phyloP scores from a whole-genome alignment of 108 stramenopile genomes.

The Hondaea fermentalgiana region DNA sequence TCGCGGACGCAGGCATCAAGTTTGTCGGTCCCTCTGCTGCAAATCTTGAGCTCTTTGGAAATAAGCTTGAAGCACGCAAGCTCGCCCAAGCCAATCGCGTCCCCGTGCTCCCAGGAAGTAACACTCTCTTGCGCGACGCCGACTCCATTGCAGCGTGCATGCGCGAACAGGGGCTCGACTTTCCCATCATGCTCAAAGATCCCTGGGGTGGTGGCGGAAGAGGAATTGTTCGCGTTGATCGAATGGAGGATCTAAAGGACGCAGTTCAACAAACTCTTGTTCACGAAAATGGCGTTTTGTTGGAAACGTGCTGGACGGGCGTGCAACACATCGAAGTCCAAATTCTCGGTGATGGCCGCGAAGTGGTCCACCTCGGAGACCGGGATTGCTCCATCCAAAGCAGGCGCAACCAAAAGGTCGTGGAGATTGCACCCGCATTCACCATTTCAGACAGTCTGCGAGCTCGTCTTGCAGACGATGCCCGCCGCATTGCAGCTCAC shows the following conservation, averaged over 20 bases:
- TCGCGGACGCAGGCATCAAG: slow-evolving; percentile 60
- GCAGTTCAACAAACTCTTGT: slow-evolving; percentile 48
- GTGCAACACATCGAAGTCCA: slow-evolving; percentile 94
- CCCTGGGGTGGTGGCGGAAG: slow-evolving; percentile 91
- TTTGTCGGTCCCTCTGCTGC: slow-evolving; percentile 78
- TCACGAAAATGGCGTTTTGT: slow-evolving; percentile 46
- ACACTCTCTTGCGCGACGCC: slow-evolving; percentile 64
- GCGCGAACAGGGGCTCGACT: slow-evolving; percentile 53
- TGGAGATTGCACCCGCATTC: slow-evolving; percentile 83
- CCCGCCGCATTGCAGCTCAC: slow-evolving; percentile 50
- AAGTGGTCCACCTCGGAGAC: slow-evolving; percentile 86
- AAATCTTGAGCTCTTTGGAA: slow-evolving; percentile 66
- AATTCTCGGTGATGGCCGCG: slow-evolving; percentile 79
- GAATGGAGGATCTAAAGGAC: slow-evolving; percentile 50
- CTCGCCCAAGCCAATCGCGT: slow-evolving; percentile 66
- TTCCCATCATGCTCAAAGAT: slow-evolving; percentile 93
- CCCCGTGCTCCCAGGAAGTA: slow-evolving; percentile 83
- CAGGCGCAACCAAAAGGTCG: slow-evolving; percentile 83
- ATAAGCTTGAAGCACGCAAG: slow-evolving; percentile 79
- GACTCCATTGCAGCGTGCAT: slow-evolving; percentile 65
- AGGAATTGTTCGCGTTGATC: slow-evolving; percentile 79
- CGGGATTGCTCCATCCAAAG: slow-evolving; percentile 91
- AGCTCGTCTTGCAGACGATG: slow-evolving; percentile 35
- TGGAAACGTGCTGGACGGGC: slow-evolving; percentile 75
- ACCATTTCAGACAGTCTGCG: slow-evolving; percentile 63